Evolutionary conservation across 768 basidiomycete species (phyloP), one percentile per base, ranked within the genome.

Genomic region (Collybiopsis confluens): DNA sequence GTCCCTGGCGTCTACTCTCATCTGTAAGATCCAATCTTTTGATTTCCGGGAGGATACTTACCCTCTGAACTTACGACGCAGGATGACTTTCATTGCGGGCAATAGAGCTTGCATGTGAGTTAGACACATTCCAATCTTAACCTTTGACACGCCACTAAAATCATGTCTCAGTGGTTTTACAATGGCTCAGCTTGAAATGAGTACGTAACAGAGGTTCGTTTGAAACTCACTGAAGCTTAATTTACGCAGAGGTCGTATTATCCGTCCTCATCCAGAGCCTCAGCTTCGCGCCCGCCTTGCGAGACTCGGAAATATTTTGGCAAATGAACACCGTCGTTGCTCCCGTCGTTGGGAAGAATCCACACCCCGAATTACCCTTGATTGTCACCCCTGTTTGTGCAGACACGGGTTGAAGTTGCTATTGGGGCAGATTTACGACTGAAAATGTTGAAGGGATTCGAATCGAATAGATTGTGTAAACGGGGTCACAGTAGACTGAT

Each of bases 51-150:
- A n/a, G n/a, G n/a, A n/a, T n/a, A n/a, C n/a, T n/a, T n/a, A n/a
- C n/a, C n/a, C n/a, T n/a, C n/a, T n/a, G n/a, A n/a, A n/a, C n/a
- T n/a, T n/a, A n/a, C n/a, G n/a, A n/a, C n/a, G n/a, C 30, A 75
- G 75, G 61, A 74, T 75, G 73, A 73, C 75, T 13, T 75, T 75
- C 58, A 62, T 73, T n/a, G 74, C 69, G 2, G 74, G 74, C 3
- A 55, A 66, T n/a, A 59, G 73, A 35, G 65, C 74, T 30, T 74
- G 74, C 62, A 75, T 75, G 72, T 69, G 18, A 33, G 57, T 48
- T 2, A 9, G 30, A 9, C 18, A 16, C 26, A 24, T 35, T 21
- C 26, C 4, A 15, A 24, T 13, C 6, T 18, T 15, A 8, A 20
- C 18, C 38, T 41, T 21, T 8, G n/a, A 26, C 3, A 8, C 23